Conservation (phyloP, 257 asterid species). For the Solanum rostratum region DNA sequence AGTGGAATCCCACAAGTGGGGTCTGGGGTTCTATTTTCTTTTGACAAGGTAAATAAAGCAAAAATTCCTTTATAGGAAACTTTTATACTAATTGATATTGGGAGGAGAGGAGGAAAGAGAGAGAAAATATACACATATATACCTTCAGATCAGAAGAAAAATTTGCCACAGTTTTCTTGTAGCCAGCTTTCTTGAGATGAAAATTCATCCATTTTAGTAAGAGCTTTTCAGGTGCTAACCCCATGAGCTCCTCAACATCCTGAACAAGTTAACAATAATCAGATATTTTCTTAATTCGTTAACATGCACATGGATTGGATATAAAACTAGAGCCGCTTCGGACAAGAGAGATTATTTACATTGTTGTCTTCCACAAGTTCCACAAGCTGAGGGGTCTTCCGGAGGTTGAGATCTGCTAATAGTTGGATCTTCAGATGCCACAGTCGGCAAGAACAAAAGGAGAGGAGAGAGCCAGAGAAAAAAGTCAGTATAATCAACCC, state of each 20-base stretch:
- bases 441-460: neutral
- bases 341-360: constrained; percentile 29
- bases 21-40: neutral
- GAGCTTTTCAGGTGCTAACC: constrained; percentile 94
- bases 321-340: neutral
- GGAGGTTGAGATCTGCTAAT: constrained; percentile 94
- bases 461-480: neutral
- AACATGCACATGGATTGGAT: neutral
- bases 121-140: neutral
- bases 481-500: neutral
- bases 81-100: neutral
- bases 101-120: neutral
- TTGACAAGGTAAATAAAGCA: neutral
- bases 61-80: neutral
- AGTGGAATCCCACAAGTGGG: too few species aligned
- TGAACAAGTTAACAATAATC: constrained; percentile 23
- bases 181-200: constrained; percentile 92
- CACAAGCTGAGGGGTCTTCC: constrained; percentile 96
- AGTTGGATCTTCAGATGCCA: constrained; percentile 71
- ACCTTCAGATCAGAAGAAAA: constrained; percentile 95
- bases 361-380: constrained; percentile 92
- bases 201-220: constrained; percentile 95
- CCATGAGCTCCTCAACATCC: constrained; percentile 97
- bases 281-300: neutral
- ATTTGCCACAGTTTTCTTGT: constrained; percentile 68